phyloP scores from a whole-genome alignment of 805 yeast species.

The Blastobotrys peoriensis region DNA sequence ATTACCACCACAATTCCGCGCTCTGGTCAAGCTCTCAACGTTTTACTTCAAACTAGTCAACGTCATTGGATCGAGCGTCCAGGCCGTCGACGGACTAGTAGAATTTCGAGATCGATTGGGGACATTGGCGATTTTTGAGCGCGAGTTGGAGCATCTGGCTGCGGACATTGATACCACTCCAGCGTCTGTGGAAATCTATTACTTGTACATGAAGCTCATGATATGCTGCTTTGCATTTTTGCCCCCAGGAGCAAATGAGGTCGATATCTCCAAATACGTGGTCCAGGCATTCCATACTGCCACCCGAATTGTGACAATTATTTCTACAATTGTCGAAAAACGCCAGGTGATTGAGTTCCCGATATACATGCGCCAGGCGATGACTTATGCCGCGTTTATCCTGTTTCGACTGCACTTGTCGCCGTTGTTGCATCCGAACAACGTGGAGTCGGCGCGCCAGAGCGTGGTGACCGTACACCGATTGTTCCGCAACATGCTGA shows the following conservation, averaged over 20 bases:
- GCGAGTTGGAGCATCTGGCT: conserved; percentile 70
- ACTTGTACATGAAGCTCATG: conserved; percentile 70
- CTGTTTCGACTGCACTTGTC: conserved; percentile 78
- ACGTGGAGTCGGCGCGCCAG: conserved; percentile 81
- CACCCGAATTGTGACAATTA: conserved; percentile 72
- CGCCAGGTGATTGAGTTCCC: conserved; percentile 78
- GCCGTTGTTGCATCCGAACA: conserved; percentile 59
- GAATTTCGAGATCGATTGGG: conserved; percentile 81
- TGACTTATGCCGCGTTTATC: conserved; percentile 66
- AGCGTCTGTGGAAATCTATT: conserved; percentile 67
- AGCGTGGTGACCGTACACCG: conserved; percentile 91
- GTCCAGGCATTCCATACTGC: conserved; percentile 75
- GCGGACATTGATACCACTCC: conserved; percentile 51
- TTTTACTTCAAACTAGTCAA: conserved; percentile 80
- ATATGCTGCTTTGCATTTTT: conserved; percentile 84
- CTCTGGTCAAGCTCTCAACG: conserved; percentile 64
- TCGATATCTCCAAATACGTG: conserved; percentile 79
- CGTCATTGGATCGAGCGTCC: conserved; percentile 81
- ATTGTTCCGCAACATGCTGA: conserved; percentile 74
- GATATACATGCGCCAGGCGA: conserved; percentile 79
- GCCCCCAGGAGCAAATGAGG: conserved; percentile 76
- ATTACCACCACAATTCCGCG: conserved; percentile 65
- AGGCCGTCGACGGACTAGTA: conserved; percentile 81
- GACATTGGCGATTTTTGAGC: conserved; percentile 65
- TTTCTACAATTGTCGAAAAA: conserved; percentile 62